Evolutionary conservation across 257 asterid species (phyloP), one percentile per base, ranked within the genome.

Genomic region (Przewalskia tangutica): DNA sequence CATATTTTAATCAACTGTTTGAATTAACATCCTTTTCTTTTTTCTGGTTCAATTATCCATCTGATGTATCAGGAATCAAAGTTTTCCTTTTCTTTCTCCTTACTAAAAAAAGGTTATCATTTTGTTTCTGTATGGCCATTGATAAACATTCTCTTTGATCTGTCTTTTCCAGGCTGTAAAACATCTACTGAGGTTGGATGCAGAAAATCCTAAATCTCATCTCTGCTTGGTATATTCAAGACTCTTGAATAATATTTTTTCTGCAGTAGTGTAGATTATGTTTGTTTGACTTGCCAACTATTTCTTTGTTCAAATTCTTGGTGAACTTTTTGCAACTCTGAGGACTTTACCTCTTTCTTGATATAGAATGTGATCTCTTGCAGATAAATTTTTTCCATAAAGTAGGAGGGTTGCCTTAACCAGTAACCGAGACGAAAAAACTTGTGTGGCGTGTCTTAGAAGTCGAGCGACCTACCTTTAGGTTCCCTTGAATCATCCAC

Each of bases 331-430:
- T 76, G 55, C 67, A 81, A 27, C 12, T 44, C 67, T 48, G 53
- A 48, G 53, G 42, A 48, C 5, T 71, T 20, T 23, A 73, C 79
- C n/a, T 13, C 46, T 50, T 73, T 73, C 62, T 67, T 70, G 62
- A 68, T 59, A 36, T 27, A 59, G 51, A 59, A 6, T 80, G 80
- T 82, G 46, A 63, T 77, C 81, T 48, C 63, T 84, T 78, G 88
- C 92, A 95, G 99, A 86, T 95, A 68, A 92, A 87, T 83, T 93
- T 95, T 89, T 95, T 94, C 18, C 92, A 89, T 77, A 88, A 91
- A 88, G 97, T 91, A 66, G 97, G 89, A 38, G 91, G 94, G 53
- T 86, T 92, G 93, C 86, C 92, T 48, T 84, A 88, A 82, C 97
- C 98, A 23, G 90, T 88, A 77, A 91, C 92, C 20, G 96, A 90